phyloP scores from a whole-genome alignment of 2,329 filamentous ascomycete genomes.

The Ophiocordyceps sinensis region DNA sequence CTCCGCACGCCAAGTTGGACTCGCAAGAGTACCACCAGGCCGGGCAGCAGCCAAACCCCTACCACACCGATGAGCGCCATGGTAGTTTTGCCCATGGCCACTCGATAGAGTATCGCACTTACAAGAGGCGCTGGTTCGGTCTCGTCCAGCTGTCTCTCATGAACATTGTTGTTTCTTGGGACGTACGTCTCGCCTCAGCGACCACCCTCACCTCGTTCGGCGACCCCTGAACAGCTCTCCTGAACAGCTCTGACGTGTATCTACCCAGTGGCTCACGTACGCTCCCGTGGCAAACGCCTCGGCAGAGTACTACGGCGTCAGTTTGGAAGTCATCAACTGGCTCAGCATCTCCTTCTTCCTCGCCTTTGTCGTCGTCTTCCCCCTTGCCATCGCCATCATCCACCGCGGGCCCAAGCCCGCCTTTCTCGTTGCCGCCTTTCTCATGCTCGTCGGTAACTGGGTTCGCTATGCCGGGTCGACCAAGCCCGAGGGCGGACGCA shows the following conservation, averaged over 20 bases:
- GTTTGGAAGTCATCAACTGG: constrained; percentile 77
- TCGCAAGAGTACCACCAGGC: constrained; percentile 9
- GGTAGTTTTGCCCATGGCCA: constrained; percentile 13
- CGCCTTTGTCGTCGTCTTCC: constrained; percentile 60
- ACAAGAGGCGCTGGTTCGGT: constrained; percentile 83
- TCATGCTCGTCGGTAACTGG: constrained; percentile 81
- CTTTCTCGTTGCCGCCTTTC: constrained; percentile 56
- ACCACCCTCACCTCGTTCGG: no score
- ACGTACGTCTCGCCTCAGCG: constrained; percentile 50
- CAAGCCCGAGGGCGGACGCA: constrained; percentile 43
- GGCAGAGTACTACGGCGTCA: constrained; percentile 60
- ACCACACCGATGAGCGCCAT: constrained; percentile 2
- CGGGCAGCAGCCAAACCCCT: neutral
- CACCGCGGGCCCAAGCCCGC: constrained; percentile 68
- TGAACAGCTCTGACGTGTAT: neutral
- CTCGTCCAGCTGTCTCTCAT: constrained; percentile 69
- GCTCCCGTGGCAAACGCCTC: constrained; percentile 66
- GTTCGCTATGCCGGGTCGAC: constrained; percentile 63
- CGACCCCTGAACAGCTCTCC: neutral
- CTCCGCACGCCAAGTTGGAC: neutral
- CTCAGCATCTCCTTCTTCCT: constrained; percentile 79
- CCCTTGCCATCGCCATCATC: constrained; percentile 60
- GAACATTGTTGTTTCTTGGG: constrained; percentile 91
- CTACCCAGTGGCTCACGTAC: constrained; percentile 67
- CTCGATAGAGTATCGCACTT: constrained; percentile 31